Evolutionary conservation across 768 basidiomycete species (phyloP).

Genomic region (Gymnopilus junonius): DNA sequence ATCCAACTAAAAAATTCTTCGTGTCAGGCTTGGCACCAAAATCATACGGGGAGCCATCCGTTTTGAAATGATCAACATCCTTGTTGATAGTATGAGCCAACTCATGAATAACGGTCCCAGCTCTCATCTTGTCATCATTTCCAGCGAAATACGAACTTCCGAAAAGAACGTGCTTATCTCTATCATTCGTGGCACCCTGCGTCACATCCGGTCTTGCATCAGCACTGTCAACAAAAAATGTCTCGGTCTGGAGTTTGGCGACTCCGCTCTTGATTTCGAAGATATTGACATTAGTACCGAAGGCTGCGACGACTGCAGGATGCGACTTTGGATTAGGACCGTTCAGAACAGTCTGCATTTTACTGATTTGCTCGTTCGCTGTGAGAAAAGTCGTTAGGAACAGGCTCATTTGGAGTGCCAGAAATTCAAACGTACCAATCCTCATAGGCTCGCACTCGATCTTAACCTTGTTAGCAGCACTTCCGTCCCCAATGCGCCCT

Average conservation of each 20-base stretch:
- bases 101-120: neutral
- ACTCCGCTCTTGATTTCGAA: slow-evolving; percentile 3
- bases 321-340: neutral
- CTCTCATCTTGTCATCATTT: neutral
- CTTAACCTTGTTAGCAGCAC: neutral
- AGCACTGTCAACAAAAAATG: neutral
- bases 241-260: neutral
- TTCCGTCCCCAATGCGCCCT: neutral
- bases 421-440: neutral
- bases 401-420: neutral
- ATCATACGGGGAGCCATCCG: neutral
- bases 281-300: slow-evolving; percentile 8
- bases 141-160: neutral
- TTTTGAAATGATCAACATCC: neutral
- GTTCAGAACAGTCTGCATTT: neutral
- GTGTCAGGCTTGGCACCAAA: neutral
- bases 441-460: neutral
- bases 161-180: neutral
- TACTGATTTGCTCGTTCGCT: slow-evolving; percentile 3
- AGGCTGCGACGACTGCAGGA: neutral
- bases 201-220: neutral
- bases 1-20: neutral
- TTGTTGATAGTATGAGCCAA: neutral
- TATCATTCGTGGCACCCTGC: slow-evolving; percentile 1
- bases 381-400: neutral